phyloP scores from a whole-genome alignment of 371 early-diverging fungal species.

The Lichtheimia hyalospora region DNA sequence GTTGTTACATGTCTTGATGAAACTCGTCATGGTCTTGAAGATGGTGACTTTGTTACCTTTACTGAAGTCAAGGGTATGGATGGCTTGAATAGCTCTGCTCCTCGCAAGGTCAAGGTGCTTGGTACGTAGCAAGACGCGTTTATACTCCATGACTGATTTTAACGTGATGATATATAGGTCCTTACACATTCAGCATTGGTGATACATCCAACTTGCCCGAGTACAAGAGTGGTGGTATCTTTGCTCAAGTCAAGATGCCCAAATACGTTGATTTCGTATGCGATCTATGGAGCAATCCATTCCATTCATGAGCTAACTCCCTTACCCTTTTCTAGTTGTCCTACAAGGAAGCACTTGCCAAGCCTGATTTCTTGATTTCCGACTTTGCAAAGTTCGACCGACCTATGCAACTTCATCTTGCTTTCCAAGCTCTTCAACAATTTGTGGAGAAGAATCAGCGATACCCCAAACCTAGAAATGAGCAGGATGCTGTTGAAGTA shows the following conservation, averaged over 20 bases:
- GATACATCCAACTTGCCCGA: slow-evolving; percentile 76
- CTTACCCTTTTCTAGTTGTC: slow-evolving; percentile 54
- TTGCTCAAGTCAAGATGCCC: slow-evolving; percentile 94
- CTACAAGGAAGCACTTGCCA: slow-evolving; percentile 72
- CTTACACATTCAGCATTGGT: slow-evolving; percentile 95
- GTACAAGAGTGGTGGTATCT: slow-evolving; percentile 86
- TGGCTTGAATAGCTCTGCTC: slow-evolving; percentile 79
- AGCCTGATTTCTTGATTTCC: slow-evolving; percentile 86
- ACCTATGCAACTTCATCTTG: slow-evolving; percentile 88
- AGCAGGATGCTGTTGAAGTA: slow-evolving; percentile 68
- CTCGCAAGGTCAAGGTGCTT: slow-evolving; percentile 83
- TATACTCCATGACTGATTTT: neutral
- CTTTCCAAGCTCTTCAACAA: slow-evolving; percentile 88
- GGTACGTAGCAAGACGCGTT: slow-evolving; percentile 29
- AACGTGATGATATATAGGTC: slow-evolving; percentile 48
- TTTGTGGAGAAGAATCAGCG: slow-evolving; percentile 68
- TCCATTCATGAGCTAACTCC: neutral
- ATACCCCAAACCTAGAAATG: slow-evolving; percentile 53
- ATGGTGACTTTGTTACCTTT: slow-evolving; percentile 96
- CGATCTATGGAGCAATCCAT: neutral
- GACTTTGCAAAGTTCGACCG: slow-evolving; percentile 98
- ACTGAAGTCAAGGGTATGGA: slow-evolving; percentile 92
- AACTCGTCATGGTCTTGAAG: slow-evolving; percentile 94
- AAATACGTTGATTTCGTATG: slow-evolving; percentile 80
- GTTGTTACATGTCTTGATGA: slow-evolving; percentile 97